Evolutionary conservation across 2,329 filamentous ascomycete genomes (phyloP).

Genomic region (Phymatotrichopsis omnivora): DNA sequence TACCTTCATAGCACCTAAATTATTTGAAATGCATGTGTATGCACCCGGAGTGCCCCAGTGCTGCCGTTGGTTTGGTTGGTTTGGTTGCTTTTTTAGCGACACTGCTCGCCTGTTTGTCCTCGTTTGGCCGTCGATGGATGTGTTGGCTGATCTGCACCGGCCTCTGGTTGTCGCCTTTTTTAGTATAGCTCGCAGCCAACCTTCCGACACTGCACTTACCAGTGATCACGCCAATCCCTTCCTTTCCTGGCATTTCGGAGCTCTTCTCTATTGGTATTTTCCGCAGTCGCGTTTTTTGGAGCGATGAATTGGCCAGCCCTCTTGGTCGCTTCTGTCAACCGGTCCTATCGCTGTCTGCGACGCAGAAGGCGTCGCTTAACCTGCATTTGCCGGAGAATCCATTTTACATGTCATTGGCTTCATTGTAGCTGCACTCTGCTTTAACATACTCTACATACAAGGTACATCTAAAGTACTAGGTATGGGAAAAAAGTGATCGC

Average conservation of each 20-base stretch:
- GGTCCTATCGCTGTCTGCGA: background rate
- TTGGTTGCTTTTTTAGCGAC: no score
- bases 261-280: conserved; percentile 1
- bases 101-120: conserved; percentile 3
- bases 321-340: background rate
- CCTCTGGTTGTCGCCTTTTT: background rate
- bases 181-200: conserved; percentile 7
- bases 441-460: no score
- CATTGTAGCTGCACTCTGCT: no score
- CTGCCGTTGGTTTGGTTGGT: no score
- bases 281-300: background rate
- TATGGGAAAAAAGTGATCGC: no score
- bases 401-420: conserved; percentile 9
- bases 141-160: conserved; percentile 14
- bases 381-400: background rate
- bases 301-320: background rate
- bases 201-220: conserved; percentile 4
- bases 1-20: no score
- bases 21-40: no score
- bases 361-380: background rate
- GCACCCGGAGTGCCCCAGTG: no score
- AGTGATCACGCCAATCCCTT: conserved; percentile 8
- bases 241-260: background rate
- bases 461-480: no score
- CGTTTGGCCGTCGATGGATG: conserved; percentile 6